Percentiles rank a stretch among this genome's conserved stretches.
Evolutionary conservation across 306 rosid genomes (phyloP).

Genomic region (Canavalia gladiata): DNA sequence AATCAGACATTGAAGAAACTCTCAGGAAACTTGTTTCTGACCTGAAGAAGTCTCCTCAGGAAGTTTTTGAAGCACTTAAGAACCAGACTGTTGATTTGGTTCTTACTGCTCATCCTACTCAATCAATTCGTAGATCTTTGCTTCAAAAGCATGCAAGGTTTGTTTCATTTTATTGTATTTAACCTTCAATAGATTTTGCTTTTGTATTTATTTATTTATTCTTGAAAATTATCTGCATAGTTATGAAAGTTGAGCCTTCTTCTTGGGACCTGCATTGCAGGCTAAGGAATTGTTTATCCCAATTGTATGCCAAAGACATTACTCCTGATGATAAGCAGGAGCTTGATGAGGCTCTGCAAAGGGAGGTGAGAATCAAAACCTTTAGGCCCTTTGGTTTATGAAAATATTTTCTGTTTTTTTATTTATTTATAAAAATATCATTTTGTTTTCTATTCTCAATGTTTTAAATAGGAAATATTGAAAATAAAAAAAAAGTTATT

Average conservation of each 20-base stretch:
- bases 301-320: constrained; percentile 86
- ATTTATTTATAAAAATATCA: no score
- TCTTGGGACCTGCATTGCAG: constrained; percentile 53
- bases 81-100: constrained; percentile 97
- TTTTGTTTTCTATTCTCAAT: no score
- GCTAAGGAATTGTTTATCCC: constrained; percentile 82
- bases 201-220: neutral
- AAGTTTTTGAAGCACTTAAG: constrained; percentile 95
- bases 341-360: constrained; percentile 94
- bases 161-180: constrained; percentile 35
- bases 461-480: no score
- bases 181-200: neutral
- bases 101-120: constrained; percentile 99
- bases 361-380: constrained; percentile 75
- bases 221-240: neutral
- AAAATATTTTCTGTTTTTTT: no score
- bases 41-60: constrained; percentile 86
- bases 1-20: constrained; percentile 97
- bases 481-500: no score
- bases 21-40: constrained; percentile 85
- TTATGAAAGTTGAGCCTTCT: constrained; percentile 5
- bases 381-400: neutral
- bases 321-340: constrained; percentile 99
- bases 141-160: constrained; percentile 99
- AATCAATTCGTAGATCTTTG: constrained; percentile 93